A percentile compares a stretch with the other conserved stretches of the same genome.
These are phyloP conservation scores for Magnusiomyces clavatus DNA, from an alignment of 1,139 yeast species.

Conservation along the genomic window DNA sequence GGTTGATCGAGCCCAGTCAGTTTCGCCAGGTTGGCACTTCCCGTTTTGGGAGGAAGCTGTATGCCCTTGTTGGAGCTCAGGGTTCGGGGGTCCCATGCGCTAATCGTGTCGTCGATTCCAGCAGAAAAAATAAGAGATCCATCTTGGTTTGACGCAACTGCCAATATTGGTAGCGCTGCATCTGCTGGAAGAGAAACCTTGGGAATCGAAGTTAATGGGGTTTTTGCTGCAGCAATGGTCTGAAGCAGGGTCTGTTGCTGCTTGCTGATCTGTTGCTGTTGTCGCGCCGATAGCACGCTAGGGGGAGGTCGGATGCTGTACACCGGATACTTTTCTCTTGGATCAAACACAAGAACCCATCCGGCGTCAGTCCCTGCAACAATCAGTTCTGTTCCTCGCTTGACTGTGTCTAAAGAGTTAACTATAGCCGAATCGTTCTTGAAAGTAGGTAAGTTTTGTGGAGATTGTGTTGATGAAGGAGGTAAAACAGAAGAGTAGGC, in stretches of 20 bases:
- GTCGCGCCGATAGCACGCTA: not conserved
- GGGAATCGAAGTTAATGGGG: too few species aligned
- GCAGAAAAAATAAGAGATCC: conserved; percentile 45
- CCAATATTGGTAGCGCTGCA: conserved; percentile 41
- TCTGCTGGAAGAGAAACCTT: not conserved
- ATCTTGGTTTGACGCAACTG: conserved; percentile 38
- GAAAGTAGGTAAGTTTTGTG: conserved; percentile 34
- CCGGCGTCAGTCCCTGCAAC: conserved; percentile 67
- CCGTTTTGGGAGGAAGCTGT: conserved; percentile 8
- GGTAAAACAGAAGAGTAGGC: not conserved
- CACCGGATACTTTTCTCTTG: conserved; percentile 42
- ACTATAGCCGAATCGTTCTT: conserved; percentile 36
- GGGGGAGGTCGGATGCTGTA: conserved; percentile 2
- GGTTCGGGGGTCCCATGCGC: conserved; percentile 45
- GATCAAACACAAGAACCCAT: conserved; percentile 51
- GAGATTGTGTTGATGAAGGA: too few species aligned
- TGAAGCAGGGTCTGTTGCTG: not conserved
- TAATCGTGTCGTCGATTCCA: conserved; percentile 61
- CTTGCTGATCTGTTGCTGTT: not conserved
- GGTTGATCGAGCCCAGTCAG: conserved; percentile 21
- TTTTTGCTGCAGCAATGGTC: too few species aligned
- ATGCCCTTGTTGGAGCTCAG: conserved; percentile 22
- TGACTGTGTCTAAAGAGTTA: conserved; percentile 42
- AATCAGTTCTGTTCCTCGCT: conserved; percentile 31
- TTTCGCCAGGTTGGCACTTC: not conserved